Conservation (phyloP, 345 rosid genomes). For the Xanthoceras sorbifolium region DNA sequence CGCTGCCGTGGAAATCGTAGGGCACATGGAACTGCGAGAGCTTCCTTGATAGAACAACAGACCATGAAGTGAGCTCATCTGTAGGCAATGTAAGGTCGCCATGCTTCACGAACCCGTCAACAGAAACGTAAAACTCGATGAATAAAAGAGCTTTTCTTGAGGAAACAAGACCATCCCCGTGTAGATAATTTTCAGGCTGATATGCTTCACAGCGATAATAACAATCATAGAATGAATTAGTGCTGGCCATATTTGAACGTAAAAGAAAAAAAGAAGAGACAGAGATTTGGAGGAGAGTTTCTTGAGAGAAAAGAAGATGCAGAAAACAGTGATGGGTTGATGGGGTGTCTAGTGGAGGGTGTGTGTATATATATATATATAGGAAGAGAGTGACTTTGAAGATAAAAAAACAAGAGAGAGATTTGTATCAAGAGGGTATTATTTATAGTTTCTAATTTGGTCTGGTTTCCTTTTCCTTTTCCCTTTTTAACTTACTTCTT, state of each 20-base stretch:
- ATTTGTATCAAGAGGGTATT: background rate
- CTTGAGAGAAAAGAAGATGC: background rate
- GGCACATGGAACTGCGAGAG: conserved; percentile 41
- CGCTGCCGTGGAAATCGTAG: conserved; percentile 29
- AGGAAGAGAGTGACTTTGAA: conserved; percentile 27
- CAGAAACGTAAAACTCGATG: conserved; percentile 21
- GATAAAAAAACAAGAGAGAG: background rate
- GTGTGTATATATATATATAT: background rate
- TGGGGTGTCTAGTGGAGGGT: background rate
- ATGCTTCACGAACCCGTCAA: background rate
- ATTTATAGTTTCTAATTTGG: background rate
- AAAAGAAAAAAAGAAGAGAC: background rate
- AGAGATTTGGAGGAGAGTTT: background rate
- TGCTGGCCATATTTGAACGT: background rate
- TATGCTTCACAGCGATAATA: conserved; percentile 38
- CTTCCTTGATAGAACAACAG: conserved; percentile 30
- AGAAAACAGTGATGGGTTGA: background rate
- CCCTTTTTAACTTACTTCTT: background rate
- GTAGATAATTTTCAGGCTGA: conserved; percentile 24
- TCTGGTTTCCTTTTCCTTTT: too few species aligned
- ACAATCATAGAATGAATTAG: conserved; percentile 14
- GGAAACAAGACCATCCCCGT: background rate
- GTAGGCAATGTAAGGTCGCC: background rate
- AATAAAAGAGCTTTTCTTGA: conserved; percentile 24
- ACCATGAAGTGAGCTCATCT: conserved; percentile 26